A percentile compares a stretch with the other conserved stretches of the same genome.
These are phyloP conservation scores for Plantago major DNA, from an alignment of 257 asterid species.

Conservation along the genomic window DNA sequence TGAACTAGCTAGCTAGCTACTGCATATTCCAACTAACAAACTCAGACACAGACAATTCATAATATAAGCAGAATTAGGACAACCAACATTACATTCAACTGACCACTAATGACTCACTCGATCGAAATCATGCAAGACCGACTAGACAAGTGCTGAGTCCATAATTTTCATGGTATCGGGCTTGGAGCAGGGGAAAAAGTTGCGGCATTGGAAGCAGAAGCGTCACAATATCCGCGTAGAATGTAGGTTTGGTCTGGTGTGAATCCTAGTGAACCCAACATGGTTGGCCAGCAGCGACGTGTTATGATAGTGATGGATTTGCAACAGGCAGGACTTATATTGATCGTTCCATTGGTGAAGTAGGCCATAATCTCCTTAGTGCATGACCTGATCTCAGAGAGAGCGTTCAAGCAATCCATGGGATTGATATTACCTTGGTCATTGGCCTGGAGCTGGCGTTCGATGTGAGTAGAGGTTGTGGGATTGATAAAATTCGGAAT, in stretches of 20 bases:
- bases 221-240: constrained; percentile 48
- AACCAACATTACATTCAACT: no score
- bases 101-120: no score
- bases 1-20: no score
- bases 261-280: constrained; percentile 38
- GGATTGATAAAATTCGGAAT: not conserved
- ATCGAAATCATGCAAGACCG: no score
- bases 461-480: no score
- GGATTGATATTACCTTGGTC: not conserved
- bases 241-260: constrained; percentile 27
- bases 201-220: constrained; percentile 1
- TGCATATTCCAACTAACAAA: no score
- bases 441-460: not conserved
- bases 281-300: constrained; percentile 43
- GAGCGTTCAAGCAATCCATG: constrained; percentile 35
- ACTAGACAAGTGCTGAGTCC: no score
- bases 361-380: constrained; percentile 35
- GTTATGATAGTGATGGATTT: constrained; percentile 37
- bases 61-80: no score
- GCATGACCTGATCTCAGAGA: constrained; percentile 40
- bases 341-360: constrained; percentile 25
- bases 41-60: no score
- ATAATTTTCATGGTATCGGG: constrained; percentile 3
- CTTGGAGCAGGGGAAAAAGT: constrained; percentile 19
- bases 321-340: constrained; percentile 33